Percentiles rank a stretch among this genome's conserved stretches.
Evolutionary conservation across 2,329 filamentous ascomycete genomes (phyloP).

Genomic region (Fusarium devonianum): DNA sequence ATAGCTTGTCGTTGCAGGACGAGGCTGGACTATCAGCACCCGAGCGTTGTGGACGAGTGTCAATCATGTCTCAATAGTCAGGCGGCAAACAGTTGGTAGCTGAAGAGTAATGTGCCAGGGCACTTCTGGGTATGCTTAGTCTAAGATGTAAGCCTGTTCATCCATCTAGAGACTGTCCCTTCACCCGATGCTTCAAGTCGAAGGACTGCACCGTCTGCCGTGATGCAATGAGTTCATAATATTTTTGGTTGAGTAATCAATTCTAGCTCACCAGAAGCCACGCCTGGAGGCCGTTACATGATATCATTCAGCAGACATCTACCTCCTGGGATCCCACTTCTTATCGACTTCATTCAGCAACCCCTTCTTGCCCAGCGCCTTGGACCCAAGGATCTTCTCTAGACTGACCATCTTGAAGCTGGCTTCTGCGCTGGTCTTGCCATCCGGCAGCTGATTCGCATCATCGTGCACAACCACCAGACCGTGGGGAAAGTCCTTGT

Average conservation of each 20-base stretch:
- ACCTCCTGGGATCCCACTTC: slow-evolving; percentile 51
- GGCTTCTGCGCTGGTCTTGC: slow-evolving; percentile 54
- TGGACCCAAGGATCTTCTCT: slow-evolving; percentile 48
- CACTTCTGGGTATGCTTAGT: too few species aligned
- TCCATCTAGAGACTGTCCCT: too few species aligned
- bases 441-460: slow-evolving; percentile 56
- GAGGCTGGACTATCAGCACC: background rate
- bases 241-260: too few species aligned
- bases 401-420: slow-evolving; percentile 60
- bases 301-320: background rate
- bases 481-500: slow-evolving; percentile 52
- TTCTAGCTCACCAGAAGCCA: too few species aligned
- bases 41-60: background rate
- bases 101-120: too few species aligned
- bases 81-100: background rate
- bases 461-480: slow-evolving; percentile 62
- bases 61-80: background rate
- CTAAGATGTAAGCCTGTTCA: too few species aligned
- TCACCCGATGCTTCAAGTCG: too few species aligned
- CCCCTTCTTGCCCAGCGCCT: slow-evolving; percentile 33
- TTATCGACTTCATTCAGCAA: slow-evolving; percentile 48
- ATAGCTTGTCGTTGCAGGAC: background rate
- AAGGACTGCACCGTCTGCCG: too few species aligned
- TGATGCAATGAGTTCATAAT: too few species aligned
- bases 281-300: too few species aligned